Conservation (phyloP, 345 rosid species). For the Salix udensis region DNA sequence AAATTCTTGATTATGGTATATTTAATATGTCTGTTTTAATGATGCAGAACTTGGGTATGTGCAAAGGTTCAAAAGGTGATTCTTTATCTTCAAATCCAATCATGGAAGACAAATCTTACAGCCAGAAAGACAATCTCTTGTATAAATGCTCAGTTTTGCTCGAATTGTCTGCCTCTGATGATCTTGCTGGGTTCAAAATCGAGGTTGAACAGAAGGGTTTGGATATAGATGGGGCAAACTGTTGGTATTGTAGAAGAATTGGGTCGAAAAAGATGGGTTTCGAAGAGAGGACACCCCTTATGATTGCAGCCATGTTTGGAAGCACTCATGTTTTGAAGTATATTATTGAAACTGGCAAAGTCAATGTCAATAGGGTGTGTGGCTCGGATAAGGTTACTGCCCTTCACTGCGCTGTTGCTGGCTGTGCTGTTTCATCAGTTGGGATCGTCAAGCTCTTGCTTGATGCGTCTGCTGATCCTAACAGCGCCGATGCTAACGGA, state of each 20-base stretch:
- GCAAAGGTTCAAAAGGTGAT: slow-evolving; percentile 43
- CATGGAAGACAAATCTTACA: slow-evolving; percentile 46
- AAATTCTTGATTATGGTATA: not conserved
- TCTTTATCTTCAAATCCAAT: slow-evolving; percentile 28
- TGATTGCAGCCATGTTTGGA: slow-evolving; percentile 83
- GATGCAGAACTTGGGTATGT: slow-evolving; percentile 57
- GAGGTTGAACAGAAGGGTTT: slow-evolving; percentile 49
- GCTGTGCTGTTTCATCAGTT: slow-evolving; percentile 48
- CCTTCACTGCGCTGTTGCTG: slow-evolving; percentile 88
- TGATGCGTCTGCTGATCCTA: slow-evolving; percentile 58
- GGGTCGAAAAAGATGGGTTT: slow-evolving; percentile 85
- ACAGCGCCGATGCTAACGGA: slow-evolving; percentile 54
- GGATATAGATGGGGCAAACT: slow-evolving; percentile 47
- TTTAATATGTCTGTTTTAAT: slow-evolving; percentile 10
- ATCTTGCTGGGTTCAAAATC: slow-evolving; percentile 48
- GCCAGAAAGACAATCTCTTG: slow-evolving; percentile 24
- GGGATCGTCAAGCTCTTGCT: slow-evolving; percentile 66
- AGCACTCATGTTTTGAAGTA: slow-evolving; percentile 57
- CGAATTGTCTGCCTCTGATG: slow-evolving; percentile 68
- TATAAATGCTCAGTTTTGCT: slow-evolving; percentile 51
- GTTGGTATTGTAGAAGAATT: slow-evolving; percentile 73
- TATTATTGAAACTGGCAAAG: slow-evolving; percentile 42
- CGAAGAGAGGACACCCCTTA: slow-evolving; percentile 74
- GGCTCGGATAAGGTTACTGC: slow-evolving; percentile 79
- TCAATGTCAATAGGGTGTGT: slow-evolving; percentile 60